Evolutionary conservation across 768 basidiomycete species (phyloP).

Genomic region (Boletus subparvulus): DNA sequence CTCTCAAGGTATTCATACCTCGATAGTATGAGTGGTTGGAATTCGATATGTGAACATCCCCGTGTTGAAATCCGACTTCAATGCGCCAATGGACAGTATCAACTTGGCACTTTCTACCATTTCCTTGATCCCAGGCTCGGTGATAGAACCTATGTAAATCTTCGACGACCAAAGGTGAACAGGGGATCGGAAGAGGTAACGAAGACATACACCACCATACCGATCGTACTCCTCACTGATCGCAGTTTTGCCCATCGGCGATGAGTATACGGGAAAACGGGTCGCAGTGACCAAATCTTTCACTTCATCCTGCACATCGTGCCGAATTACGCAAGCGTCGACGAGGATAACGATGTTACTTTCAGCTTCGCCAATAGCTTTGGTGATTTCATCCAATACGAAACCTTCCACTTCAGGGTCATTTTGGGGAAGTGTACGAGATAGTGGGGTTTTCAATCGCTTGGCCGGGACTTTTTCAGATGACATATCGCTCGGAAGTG

Average conservation of each 20-base stretch:
- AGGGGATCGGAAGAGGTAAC: not conserved
- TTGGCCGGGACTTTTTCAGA: constrained; percentile 63
- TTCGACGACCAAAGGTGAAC: constrained; percentile 25
- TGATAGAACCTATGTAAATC: constrained; percentile 78
- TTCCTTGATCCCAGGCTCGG: constrained; percentile 62
- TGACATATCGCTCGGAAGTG: constrained; percentile 82
- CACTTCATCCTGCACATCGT: constrained; percentile 62
- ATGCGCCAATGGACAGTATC: constrained; percentile 67
- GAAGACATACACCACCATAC: constrained; percentile 71
- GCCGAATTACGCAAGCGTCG: constrained; percentile 79
- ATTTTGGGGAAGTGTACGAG: constrained; percentile 48
- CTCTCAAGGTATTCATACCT: constrained; percentile 44
- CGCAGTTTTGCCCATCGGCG: constrained; percentile 81
- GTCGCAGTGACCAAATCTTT: constrained; percentile 63
- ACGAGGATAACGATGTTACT: constrained; percentile 70
- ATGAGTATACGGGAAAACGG: constrained; percentile 68
- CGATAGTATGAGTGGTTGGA: constrained; percentile 56
- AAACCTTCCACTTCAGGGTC: constrained; percentile 59
- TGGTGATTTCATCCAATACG: constrained; percentile 71
- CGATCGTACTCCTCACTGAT: constrained; percentile 69
- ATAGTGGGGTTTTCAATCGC: constrained; percentile 59
- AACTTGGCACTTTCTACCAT: constrained; percentile 74
- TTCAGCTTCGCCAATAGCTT: constrained; percentile 58
- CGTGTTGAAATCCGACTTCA: constrained; percentile 84
- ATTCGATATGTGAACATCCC: constrained; percentile 82